phyloP scores from a whole-genome alignment of 2,329 filamentous ascomycete species.

The Apiospora sp. region DNA sequence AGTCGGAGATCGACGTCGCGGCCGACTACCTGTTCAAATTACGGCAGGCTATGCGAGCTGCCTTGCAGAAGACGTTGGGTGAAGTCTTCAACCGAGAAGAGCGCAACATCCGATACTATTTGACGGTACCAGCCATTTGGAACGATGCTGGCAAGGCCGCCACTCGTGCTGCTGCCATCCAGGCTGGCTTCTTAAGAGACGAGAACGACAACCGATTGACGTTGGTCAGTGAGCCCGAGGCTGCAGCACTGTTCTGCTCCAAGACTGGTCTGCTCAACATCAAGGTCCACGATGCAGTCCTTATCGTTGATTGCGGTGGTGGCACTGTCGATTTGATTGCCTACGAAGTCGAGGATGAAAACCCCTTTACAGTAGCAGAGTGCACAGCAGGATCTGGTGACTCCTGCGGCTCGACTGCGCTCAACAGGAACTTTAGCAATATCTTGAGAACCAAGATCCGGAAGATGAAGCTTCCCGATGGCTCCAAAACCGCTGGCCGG shows the following conservation, averaged over 20 bases:
- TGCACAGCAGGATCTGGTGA: conserved; percentile 23
- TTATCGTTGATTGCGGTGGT: conserved; percentile 25
- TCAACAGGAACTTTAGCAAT: conserved; percentile 25
- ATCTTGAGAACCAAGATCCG: conserved; percentile 23
- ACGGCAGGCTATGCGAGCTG: conserved; percentile 93
- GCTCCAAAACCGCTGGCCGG: conserved; percentile 92
- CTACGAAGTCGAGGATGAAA: conserved; percentile 24
- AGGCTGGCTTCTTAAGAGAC: conserved; percentile 94
- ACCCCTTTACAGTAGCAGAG: conserved; percentile 24
- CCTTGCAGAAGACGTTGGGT: conserved; percentile 93
- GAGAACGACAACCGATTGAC: conserved; percentile 98
- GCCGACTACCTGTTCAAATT: conserved; percentile 99
- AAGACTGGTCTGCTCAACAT: conserved; percentile 96
- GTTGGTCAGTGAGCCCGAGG: conserved; percentile 94
- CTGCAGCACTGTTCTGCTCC: conserved; percentile 95
- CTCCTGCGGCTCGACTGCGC: conserved; percentile 22
- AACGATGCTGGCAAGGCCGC: conserved; percentile 98
- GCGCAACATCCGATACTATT: conserved; percentile 95
- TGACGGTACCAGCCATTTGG: conserved; percentile 99
- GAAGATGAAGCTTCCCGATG: conserved; percentile 25
- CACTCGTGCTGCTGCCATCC: conserved; percentile 92
- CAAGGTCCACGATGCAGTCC: conserved; percentile 81
- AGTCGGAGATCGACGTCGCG: conserved; percentile 99
- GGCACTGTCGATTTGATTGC: conserved; percentile 26
- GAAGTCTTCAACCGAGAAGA: conserved; percentile 99